Conservation (phyloP, 306 rosid genomes). For the Rosa chinensis region DNA sequence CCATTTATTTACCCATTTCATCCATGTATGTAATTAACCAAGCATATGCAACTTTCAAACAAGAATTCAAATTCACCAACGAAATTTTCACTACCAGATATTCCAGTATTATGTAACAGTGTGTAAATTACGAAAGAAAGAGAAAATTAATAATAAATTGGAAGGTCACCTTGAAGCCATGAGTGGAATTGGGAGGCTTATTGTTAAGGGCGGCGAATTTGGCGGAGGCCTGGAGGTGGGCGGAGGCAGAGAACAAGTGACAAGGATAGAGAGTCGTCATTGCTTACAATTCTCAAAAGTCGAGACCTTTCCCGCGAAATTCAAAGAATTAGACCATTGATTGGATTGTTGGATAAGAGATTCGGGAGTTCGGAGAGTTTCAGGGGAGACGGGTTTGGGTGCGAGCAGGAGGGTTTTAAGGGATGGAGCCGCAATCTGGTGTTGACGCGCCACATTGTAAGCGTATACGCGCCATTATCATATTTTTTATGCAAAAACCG, state of each 20-base stretch:
- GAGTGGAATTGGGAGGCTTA: constrained; percentile 26
- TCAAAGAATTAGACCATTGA: constrained; percentile 15
- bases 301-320: neutral
- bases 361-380: neutral
- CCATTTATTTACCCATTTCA: neutral
- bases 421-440: neutral
- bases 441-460: neutral
- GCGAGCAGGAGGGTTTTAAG: neutral
- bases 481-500: no score
- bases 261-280: constrained; percentile 54
- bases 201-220: constrained; percentile 29
- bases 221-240: constrained; percentile 37
- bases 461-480: no score
- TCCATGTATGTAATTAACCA: neutral
- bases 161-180: constrained; percentile 43
- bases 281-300: neutral
- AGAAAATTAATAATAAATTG: no score
- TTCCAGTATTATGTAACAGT: neutral
- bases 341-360: neutral
- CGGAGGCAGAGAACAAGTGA: constrained; percentile 47
- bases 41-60: neutral
- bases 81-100: neutral
- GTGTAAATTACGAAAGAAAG: no score
- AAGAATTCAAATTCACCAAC: neutral
- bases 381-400: neutral